Percentiles rank a stretch among this genome's conserved stretches.
Conservation (phyloP, 2,329 filamentous ascomycete species). For the Colletotrichum higginsianum region DNA sequence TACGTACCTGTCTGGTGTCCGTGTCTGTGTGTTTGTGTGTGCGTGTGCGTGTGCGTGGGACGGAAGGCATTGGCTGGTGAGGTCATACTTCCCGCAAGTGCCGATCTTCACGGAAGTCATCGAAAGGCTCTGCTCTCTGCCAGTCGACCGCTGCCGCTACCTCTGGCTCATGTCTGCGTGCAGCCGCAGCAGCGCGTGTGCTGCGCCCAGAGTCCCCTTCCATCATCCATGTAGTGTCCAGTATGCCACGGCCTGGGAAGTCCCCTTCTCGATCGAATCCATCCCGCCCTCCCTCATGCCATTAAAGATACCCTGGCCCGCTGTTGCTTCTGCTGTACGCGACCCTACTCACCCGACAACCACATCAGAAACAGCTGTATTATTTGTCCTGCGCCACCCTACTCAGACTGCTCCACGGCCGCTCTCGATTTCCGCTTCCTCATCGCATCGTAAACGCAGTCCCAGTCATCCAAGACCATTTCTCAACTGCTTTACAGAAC, state of each 20-base stretch:
- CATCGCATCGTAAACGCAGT: constrained; percentile 16
- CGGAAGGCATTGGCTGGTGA: constrained; percentile 37
- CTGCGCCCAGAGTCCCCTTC: constrained; percentile 7
- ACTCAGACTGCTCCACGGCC: background rate
- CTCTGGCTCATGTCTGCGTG: constrained; percentile 12
- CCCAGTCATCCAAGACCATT: constrained; percentile 9
- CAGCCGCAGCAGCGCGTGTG: constrained; percentile 5
- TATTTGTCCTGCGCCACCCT: constrained; percentile 37
- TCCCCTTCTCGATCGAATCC: constrained; percentile 13
- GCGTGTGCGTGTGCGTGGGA: background rate
- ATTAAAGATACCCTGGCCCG: constrained; percentile 37
- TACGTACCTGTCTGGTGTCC: constrained; percentile 3
- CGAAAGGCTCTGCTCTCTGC: constrained; percentile 24
- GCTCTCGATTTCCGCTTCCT: background rate
- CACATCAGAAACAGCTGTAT: constrained; percentile 22
- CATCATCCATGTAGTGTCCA: constrained; percentile 16
- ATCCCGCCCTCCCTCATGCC: constrained; percentile 21
- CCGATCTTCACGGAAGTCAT: constrained; percentile 42
- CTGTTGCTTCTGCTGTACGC: constrained; percentile 16
- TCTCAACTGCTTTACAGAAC: background rate
- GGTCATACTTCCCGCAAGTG: constrained; percentile 44
- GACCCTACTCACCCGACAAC: constrained; percentile 39
- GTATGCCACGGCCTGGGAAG: background rate
- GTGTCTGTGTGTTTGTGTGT: background rate
- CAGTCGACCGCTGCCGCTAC: background rate